A percentile compares a stretch with the other conserved stretches of the same genome.
Evolutionary conservation across 129 eudicot genomes (phyloP).

Genomic region (Erigeron canadensis): DNA sequence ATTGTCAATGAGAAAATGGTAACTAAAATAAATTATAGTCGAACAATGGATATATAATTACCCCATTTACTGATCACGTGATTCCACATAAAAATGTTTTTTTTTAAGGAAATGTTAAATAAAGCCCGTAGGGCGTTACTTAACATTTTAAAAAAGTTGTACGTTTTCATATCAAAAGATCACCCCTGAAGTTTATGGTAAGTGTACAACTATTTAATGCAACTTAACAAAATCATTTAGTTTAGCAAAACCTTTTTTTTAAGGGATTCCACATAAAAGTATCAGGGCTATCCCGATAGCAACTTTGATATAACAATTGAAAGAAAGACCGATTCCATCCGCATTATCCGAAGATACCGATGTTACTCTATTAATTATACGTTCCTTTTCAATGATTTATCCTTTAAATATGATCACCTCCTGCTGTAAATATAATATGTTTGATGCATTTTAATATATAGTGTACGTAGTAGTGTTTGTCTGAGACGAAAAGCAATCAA

Average conservation of each 20-base stretch:
- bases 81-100: too few species aligned
- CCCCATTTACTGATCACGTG: too few species aligned
- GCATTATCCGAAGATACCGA: conserved; percentile 21
- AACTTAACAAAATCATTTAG: too few species aligned
- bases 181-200: too few species aligned
- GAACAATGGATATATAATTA: too few species aligned
- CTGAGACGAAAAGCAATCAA: not conserved
- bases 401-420: conserved; percentile 16
- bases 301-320: conserved; percentile 8
- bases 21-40: not conserved
- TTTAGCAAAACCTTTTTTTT: too few species aligned
- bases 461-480: not conserved
- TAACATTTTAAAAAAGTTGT: too few species aligned
- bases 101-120: too few species aligned
- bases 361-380: conserved; percentile 3
- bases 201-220: too few species aligned
- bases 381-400: conserved; percentile 24
- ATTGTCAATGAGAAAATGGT: conserved; percentile 13
- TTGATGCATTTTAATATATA: not conserved
- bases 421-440: conserved; percentile 8
- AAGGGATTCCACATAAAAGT: too few species aligned
- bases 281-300: not conserved
- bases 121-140: too few species aligned
- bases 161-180: too few species aligned
- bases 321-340: conserved; percentile 17